Base-by-base conservation (phyloP, 805 yeast species). In the Ascoidea rubescens region DNA sequence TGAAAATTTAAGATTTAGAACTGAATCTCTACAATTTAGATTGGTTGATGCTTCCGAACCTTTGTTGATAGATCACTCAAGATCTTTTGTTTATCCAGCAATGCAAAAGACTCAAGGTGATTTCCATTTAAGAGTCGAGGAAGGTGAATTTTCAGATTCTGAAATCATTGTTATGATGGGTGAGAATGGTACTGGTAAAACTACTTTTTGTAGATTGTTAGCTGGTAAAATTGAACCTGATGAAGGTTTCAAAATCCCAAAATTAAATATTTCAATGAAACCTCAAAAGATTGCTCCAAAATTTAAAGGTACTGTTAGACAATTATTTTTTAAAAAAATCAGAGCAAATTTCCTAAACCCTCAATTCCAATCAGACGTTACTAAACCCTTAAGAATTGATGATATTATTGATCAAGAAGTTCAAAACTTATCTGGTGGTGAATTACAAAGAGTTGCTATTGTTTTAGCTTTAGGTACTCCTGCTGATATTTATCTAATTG, bases 141-240 rank as follows among this genome's bases (percentile, higher is more conserved):
- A 78, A 48, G 99, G 99, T 71, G 90, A 84, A 54, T 93, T 91
- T 71, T 83, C 95, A 53, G 95, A 93, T 68, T 87, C 96, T 47
- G 99, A 93, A 74, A 93, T 93, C 62, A 77, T 93, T 63, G 99
- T 93, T 53, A 87, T 93, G 96, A 91, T 93, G 96, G 99, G 99
- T 67, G 99, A 93, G 73, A 93, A 93, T 69, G 99, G 99, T 74
- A 93, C 99, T 17, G 99, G 99, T 75, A 93, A 93, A 74, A 93
- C 99, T 46, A 93, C 99, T 14, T 83, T 93, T 74, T 91, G 97
- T 79, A 87, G 85, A 68, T 73, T 93, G 63, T 75, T 93, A 63
- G 98, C 99, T 28, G 99, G 98, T 65, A 88, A 88, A 31, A 76
- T 87, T 59, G 75, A 84, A 50, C 91, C 99, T 37, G 99, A 93